A percentile compares a stretch with the other conserved stretches of the same genome.
These are phyloP conservation scores for Starmerella potacharoeniae DNA, from an alignment of 805 yeast genomes.

Conservation along the genomic window DNA sequence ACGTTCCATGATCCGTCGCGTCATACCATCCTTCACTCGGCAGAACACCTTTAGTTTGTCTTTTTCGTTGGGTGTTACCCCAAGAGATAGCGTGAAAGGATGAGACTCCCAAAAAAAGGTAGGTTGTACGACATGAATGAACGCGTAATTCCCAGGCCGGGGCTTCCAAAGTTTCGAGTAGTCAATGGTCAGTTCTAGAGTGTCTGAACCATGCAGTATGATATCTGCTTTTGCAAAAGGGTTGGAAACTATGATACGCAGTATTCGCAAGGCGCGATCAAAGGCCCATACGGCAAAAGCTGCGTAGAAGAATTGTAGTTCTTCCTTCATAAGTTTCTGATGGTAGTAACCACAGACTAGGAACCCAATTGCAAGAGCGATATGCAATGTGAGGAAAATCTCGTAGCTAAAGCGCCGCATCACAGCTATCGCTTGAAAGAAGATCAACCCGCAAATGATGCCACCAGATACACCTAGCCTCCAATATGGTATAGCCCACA, in stretches of 20 bases:
- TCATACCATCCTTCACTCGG: conserved; percentile 41
- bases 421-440: conserved; percentile 38
- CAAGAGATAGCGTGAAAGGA: conserved; percentile 42
- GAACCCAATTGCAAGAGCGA: conserved; percentile 42
- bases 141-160: conserved; percentile 46
- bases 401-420: conserved; percentile 51
- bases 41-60: conserved; percentile 11
- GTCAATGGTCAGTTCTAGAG: conserved; percentile 21
- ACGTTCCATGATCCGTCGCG: conserved; percentile 34
- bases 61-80: conserved; percentile 2
- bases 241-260: conserved; percentile 32
- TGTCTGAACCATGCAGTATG: conserved; percentile 7
- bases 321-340: conserved; percentile 34
- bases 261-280: conserved; percentile 48
- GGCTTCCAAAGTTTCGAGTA: conserved; percentile 39
- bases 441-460: conserved; percentile 33
- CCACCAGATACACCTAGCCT: conserved; percentile 37
- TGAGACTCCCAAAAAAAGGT: conserved; percentile 54
- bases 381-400: conserved; percentile 45
- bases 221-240: conserved; percentile 3
- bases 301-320: conserved; percentile 40
- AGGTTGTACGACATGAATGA: conserved; percentile 31
- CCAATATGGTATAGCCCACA: conserved; percentile 13
- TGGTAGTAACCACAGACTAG: conserved; percentile 51
- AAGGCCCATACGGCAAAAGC: conserved; percentile 55